phyloP scores from a whole-genome alignment of 768 basidiomycete species.

The Jaapia argillacea region DNA sequence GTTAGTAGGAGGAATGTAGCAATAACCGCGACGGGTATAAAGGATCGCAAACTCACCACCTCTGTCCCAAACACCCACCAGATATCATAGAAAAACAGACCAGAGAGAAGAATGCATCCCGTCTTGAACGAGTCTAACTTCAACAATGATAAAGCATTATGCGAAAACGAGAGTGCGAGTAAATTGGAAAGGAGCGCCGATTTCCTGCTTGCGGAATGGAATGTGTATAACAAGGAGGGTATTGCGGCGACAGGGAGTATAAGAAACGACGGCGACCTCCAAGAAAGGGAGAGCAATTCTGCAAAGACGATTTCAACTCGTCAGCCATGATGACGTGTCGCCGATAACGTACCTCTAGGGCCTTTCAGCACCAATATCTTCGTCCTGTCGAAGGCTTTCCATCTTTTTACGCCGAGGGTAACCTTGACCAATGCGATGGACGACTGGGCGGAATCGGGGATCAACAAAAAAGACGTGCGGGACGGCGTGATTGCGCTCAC shows the following conservation, averaged over 20 bases:
- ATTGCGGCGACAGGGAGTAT: slow-evolving; percentile 49
- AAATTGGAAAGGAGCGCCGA: slow-evolving; percentile 74
- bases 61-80: slow-evolving; percentile 91
- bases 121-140: slow-evolving; percentile 87
- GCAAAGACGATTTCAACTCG: slow-evolving; percentile 14
- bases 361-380: slow-evolving; percentile 36
- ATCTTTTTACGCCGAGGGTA: slow-evolving; percentile 37
- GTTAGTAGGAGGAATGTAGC: neutral
- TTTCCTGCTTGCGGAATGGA: slow-evolving; percentile 32
- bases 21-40: neutral
- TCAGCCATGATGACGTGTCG: slow-evolving; percentile 9
- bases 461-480: neutral
- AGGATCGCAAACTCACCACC: slow-evolving; percentile 45
- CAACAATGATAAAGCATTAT: slow-evolving; percentile 69
- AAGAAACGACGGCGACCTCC: slow-evolving; percentile 46
- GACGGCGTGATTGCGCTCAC: slow-evolving; percentile 24
- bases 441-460: slow-evolving; percentile 27
- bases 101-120: slow-evolving; percentile 70
- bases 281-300: slow-evolving; percentile 33
- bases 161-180: slow-evolving; percentile 64
- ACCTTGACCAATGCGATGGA: slow-evolving; percentile 39
- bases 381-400: slow-evolving; percentile 46
- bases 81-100: slow-evolving; percentile 88
- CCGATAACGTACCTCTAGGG: slow-evolving; percentile 27
- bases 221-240: slow-evolving; percentile 57